Base-by-base conservation (phyloP, 2,329 filamentous ascomycete species). In the Aureobasidium zeae region DNA sequence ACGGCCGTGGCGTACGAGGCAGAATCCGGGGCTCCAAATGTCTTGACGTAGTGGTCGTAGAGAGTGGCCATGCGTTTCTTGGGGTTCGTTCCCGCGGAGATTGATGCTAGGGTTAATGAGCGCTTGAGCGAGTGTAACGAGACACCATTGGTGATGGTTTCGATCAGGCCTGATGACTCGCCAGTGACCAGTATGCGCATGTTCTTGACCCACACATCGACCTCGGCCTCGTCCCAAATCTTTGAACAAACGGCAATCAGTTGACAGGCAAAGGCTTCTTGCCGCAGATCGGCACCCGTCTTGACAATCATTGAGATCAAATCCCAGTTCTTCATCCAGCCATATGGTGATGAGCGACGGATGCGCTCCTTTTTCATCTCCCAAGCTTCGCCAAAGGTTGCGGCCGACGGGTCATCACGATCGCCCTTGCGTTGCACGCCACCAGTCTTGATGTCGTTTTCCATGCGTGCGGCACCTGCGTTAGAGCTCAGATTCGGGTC, bases 241-340 rank as follows among this genome's bases (percentile, higher is more conserved):
- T 81, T 84, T 56, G 83, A 74, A 63, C 85, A 91, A 10, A 87
- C 81, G 46, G 77, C 72, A 52, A 91, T 91, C 32, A 91, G 73
- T 63, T 91, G 85, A 59, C 84, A 89, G 5, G 85, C 85, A 61
- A 91, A 91, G 0, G 85, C 84, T 63, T 91, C 85, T 65, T 91
- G 85, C 38, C 85, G 74, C 49, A 91, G 67, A 63, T 91, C 84
- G 2, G 82, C 82, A 2, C 85, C 84, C 9, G 85, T 91, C 67
- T 91, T 91, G 54, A 91, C 81, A 57, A 91, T 91, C 48, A 91
- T 84, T 57, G 83, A 88, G 49, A 91, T 72, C 17, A 91, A 71
- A 56, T 91, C 85, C 85, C 85, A 91, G 57, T 87, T 89, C 65
- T 85, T 85, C 79, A 87, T 86, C 77, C 83, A 86, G 8, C 85